Conservation (phyloP, 2,329 filamentous ascomycete species). For the Stagonosporopsis vannaccii region DNA sequence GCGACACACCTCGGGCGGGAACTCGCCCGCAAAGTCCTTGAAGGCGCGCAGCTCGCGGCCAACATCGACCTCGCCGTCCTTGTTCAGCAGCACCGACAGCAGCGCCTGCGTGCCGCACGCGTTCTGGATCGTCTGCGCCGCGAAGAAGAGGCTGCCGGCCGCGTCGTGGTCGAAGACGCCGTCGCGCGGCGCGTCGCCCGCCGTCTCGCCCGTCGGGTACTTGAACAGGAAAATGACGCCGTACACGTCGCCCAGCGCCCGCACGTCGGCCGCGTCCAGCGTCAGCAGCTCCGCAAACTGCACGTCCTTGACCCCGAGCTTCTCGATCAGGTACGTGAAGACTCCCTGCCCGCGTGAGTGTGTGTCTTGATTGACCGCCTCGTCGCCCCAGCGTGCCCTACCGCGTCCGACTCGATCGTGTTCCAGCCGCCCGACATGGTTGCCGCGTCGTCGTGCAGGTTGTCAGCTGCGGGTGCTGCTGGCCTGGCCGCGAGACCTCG, state of each 20-base stretch:
- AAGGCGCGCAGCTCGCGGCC: conserved; percentile 76
- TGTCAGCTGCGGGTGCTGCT: too few species aligned
- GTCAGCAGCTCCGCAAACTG: conserved; percentile 97
- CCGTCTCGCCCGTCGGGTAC: conserved; percentile 76
- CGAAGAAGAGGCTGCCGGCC: conserved; percentile 85
- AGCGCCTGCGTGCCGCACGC: conserved; percentile 97
- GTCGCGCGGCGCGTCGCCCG: conserved; percentile 73
- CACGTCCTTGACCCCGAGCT: conserved; percentile 88
- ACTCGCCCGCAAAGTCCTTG: conserved; percentile 84
- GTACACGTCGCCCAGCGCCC: conserved; percentile 71
- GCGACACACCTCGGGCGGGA: conserved; percentile 66
- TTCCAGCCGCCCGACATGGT: conserved; percentile 79
- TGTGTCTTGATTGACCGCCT: too few species aligned
- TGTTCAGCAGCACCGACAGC: conserved; percentile 89
- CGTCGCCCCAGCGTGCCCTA: conserved; percentile 60
- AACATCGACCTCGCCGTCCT: conserved; percentile 73
- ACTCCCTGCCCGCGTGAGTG: conserved; percentile 69
- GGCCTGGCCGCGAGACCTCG: too few species aligned
- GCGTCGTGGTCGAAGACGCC: conserved; percentile 81
- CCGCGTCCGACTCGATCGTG: conserved; percentile 96
- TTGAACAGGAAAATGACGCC: conserved; percentile 99
- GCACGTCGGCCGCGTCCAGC: conserved; percentile 78
- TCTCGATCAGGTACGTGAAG: conserved; percentile 95
- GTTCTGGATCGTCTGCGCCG: conserved; percentile 96
- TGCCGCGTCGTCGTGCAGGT: neutral